Percentiles rank a stretch among this genome's conserved stretches.
Conservation (phyloP, 2,329 filamentous ascomycete species). For the Truncatella angustata region DNA sequence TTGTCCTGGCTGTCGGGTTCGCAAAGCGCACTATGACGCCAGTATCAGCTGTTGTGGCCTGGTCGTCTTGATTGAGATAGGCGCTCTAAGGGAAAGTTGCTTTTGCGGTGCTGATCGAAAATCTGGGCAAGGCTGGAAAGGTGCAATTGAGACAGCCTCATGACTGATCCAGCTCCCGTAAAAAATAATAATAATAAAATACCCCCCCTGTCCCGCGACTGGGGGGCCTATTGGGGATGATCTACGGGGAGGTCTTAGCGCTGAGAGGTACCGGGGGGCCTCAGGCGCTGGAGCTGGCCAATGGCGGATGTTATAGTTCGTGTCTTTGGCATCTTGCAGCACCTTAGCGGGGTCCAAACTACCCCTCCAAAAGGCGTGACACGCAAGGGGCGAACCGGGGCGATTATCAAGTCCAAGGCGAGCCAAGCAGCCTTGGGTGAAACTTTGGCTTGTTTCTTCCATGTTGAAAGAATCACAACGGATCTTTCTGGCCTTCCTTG, state of each 20-base stretch:
- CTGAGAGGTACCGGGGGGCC: background rate
- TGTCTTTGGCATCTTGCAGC: background rate
- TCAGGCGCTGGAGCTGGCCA: conserved; percentile 1
- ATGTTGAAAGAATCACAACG: background rate
- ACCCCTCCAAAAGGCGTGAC: conserved; percentile 3
- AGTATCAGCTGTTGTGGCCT: too few relatives aligned
- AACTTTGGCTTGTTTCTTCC: conserved; percentile 11
- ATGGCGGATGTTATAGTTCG: background rate
- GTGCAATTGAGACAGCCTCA: background rate
- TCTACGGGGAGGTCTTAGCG: background rate
- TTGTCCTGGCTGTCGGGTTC: too few relatives aligned
- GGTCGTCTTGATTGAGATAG: too few relatives aligned
- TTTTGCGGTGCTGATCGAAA: too few relatives aligned
- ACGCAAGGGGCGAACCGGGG: conserved; percentile 1
- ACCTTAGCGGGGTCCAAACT: background rate
- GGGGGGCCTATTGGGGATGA: too few relatives aligned
- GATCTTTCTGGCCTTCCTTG: background rate
- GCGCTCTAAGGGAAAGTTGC: too few relatives aligned
- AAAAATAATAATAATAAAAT: too few relatives aligned
- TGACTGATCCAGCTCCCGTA: too few relatives aligned
- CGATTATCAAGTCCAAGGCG: too few relatives aligned
- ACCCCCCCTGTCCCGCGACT: too few relatives aligned
- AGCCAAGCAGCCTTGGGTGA: conserved; percentile 3
- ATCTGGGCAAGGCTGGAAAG: conserved; percentile 2
- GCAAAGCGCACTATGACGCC: too few relatives aligned